A percentile compares a stretch with the other conserved stretches of the same genome.
Conservation (phyloP, 2,329 filamentous ascomycete genomes). For the Calonectria montana region DNA sequence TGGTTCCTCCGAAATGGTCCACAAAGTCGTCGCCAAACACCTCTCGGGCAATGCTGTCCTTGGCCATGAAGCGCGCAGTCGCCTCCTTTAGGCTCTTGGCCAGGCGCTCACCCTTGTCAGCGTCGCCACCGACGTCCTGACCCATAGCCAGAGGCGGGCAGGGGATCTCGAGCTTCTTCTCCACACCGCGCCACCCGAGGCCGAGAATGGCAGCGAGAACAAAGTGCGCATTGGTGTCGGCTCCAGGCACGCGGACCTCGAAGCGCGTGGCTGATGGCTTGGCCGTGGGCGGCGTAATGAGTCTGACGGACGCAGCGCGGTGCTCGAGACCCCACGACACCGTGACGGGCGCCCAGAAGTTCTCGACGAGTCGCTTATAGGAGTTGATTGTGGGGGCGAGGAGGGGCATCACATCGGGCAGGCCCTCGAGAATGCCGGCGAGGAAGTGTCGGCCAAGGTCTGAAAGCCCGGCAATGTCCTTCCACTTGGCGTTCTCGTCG, state of each 20-base stretch:
- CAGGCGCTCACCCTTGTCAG: constrained; percentile 79
- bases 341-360: constrained; percentile 98
- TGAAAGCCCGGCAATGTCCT: constrained; percentile 83
- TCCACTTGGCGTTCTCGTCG: constrained; percentile 78
- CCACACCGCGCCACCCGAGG: constrained; percentile 89
- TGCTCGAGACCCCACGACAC: constrained; percentile 98
- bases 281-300: constrained; percentile 89
- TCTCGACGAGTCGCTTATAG: constrained; percentile 97
- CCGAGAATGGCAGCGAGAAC: constrained; percentile 89
- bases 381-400: constrained; percentile 96
- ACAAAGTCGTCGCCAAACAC: constrained; percentile 96
- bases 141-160: constrained; percentile 87
- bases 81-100: constrained; percentile 90
- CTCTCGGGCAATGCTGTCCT: constrained; percentile 89
- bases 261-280: constrained; percentile 90
- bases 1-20: constrained; percentile 91
- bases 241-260: constrained; percentile 93
- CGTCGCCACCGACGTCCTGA: constrained; percentile 79
- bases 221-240: constrained; percentile 89
- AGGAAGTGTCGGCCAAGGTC: constrained; percentile 94
- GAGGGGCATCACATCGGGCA: constrained; percentile 96
- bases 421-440: constrained; percentile 86
- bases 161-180: constrained; percentile 88
- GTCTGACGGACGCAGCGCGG: constrained; percentile 87
- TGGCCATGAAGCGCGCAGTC: constrained; percentile 78